phyloP scores from a whole-genome alignment of 805 yeast species.

The Saccharomycopsis vini region DNA sequence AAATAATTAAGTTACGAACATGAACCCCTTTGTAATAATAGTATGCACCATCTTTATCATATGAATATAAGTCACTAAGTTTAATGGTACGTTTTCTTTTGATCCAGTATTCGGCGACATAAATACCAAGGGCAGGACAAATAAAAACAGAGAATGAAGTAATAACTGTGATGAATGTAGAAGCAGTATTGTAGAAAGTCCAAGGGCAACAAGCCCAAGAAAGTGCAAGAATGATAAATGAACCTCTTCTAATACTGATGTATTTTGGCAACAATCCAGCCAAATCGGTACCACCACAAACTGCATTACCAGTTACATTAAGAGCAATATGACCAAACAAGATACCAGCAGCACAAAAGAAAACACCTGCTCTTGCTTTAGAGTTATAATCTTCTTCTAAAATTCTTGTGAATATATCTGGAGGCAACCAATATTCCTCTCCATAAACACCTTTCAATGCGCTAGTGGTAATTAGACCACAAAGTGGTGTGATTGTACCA shows the following conservation, averaged over 20 bases:
- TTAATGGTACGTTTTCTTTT: conserved; percentile 31
- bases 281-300: conserved; percentile 32
- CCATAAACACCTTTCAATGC: conserved; percentile 24
- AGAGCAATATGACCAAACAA: conserved; percentile 26
- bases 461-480: conserved; percentile 35
- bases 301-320: conserved; percentile 28
- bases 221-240: conserved; percentile 32
- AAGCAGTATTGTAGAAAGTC: conserved; percentile 30
- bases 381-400: conserved; percentile 26
- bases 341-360: conserved; percentile 29
- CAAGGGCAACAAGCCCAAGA: conserved; percentile 34
- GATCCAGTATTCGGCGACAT: conserved; percentile 31
- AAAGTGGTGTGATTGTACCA: conserved; percentile 33
- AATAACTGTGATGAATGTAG: conserved; percentile 29
- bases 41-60: conserved; percentile 29
- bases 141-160: conserved; percentile 31
- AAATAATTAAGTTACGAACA: conserved; percentile 23
- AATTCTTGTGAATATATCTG: conserved; percentile 27
- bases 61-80: conserved; percentile 33
- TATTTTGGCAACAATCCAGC: conserved; percentile 34
- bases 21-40: conserved; percentile 32
- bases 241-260: conserved; percentile 38
- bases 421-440: conserved; percentile 30
- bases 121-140: conserved; percentile 32
- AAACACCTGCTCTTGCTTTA: conserved; percentile 29